Conservation (phyloP, 164 flowering plant species). For the Stephania yunnanensis region DNA sequence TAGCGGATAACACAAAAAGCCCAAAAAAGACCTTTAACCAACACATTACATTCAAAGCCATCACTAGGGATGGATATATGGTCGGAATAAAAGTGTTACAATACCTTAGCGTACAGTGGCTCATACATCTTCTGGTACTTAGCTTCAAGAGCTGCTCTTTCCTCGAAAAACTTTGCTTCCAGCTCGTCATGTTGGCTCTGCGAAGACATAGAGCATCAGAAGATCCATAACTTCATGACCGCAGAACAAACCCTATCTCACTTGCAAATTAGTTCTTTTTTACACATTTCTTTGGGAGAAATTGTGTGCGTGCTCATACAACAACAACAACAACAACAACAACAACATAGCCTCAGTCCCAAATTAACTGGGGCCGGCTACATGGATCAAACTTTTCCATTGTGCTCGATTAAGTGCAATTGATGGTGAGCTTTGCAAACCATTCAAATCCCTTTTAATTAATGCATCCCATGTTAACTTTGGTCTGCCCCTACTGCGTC, state of each 20-base stretch:
- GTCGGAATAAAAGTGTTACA: background rate
- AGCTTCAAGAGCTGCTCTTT: slow-evolving; percentile 46
- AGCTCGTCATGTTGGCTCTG: slow-evolving; percentile 40
- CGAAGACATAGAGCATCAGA: slow-evolving; percentile 5
- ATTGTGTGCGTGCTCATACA: too few relatives aligned
- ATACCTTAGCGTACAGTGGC: slow-evolving; percentile 37
- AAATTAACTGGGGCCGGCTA: too few relatives aligned
- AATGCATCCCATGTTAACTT: too few relatives aligned
- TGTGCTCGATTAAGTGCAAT: too few relatives aligned
- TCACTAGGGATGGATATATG: background rate
- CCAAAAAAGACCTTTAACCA: background rate
- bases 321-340: too few relatives aligned
- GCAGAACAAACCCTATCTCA: background rate
- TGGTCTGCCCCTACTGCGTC: too few relatives aligned
- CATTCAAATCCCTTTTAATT: too few relatives aligned
- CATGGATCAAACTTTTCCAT: too few relatives aligned
- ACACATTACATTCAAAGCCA: background rate
- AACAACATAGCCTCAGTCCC: too few relatives aligned
- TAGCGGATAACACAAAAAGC: background rate
- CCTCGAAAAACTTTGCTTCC: slow-evolving; percentile 45
- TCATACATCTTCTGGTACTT: slow-evolving; percentile 42
- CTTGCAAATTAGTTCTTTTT: background rate
- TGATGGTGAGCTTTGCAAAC: too few relatives aligned
- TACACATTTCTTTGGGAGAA: background rate
- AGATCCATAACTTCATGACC: background rate